Percentiles rank a stretch among this genome's conserved stretches.
Conservation (phyloP, 2,329 filamentous ascomycete genomes). For the Phyllosticta citribraziliensis region DNA sequence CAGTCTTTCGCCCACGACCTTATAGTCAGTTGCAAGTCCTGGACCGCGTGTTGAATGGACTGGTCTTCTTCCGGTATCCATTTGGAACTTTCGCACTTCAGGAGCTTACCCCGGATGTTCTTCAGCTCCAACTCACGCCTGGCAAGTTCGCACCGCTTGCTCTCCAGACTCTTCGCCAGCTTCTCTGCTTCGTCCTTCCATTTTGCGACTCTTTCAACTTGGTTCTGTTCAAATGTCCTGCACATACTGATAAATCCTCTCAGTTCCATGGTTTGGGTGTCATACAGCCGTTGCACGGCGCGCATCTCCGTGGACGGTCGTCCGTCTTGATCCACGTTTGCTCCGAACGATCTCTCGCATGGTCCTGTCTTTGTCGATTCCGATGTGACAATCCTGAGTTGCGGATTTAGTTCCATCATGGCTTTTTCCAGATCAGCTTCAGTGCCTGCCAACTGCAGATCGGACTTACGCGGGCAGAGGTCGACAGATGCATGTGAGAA, state of each 20-base stretch:
- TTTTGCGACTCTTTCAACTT: neutral
- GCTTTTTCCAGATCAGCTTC: too few relatives aligned
- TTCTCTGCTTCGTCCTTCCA: neutral
- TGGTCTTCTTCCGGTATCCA: neutral
- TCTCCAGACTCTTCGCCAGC: neutral
- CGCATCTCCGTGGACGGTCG: neutral
- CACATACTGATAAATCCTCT: neutral
- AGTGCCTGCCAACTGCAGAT: too few relatives aligned
- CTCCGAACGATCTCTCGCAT: neutral
- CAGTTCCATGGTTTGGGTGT: neutral
- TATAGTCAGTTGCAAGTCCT: neutral
- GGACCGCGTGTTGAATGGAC: neutral
- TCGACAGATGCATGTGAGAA: too few relatives aligned
- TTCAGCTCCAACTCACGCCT: neutral
- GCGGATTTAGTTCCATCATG: neutral
- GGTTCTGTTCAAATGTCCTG: neutral
- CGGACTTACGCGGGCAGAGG: too few relatives aligned
- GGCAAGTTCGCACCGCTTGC: neutral
- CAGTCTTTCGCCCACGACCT: neutral
- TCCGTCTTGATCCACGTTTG: neutral
- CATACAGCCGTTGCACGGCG: neutral
- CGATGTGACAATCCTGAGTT: neutral
- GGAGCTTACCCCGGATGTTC: neutral
- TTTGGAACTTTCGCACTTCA: neutral
- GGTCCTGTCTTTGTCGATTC: neutral